phyloP scores from a whole-genome alignment of 2,329 filamentous ascomycete species.

The Penicillium sp. region DNA sequence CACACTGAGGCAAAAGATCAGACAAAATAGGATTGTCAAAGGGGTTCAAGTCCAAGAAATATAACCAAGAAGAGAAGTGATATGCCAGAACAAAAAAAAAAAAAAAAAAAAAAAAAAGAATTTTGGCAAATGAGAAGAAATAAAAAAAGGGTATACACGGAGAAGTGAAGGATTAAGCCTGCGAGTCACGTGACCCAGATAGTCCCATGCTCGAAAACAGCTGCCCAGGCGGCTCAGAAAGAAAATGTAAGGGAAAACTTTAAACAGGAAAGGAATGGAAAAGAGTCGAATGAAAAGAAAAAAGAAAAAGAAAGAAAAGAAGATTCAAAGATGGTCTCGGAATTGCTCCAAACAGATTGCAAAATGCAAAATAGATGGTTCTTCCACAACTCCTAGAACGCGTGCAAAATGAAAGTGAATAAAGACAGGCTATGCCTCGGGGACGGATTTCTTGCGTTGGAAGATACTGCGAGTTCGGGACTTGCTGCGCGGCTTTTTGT shows the following conservation, averaged over 20 bases:
- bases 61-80: constrained; percentile 17
- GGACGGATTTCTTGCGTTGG: constrained; percentile 54
- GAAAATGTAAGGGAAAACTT: constrained; percentile 10
- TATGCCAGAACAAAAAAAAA: constrained; percentile 10
- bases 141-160: constrained; percentile 23
- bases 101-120: too few relatives aligned
- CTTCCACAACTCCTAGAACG: not conserved
- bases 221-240: constrained; percentile 25
- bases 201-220: constrained; percentile 16
- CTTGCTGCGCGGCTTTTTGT: constrained; percentile 71
- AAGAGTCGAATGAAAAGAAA: constrained; percentile 6
- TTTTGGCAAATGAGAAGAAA: constrained; percentile 12
- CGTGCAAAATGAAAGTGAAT: not conserved
- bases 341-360: constrained; percentile 21
- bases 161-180: constrained; percentile 27
- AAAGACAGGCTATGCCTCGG: constrained; percentile 26
- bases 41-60: constrained; percentile 12
- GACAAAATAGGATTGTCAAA: constrained; percentile 2
- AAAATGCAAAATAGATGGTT: constrained; percentile 19
- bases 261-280: constrained; percentile 15
- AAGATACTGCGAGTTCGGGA: constrained; percentile 74
- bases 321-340: constrained; percentile 11
- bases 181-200: constrained; percentile 12
- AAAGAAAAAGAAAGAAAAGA: not conserved
- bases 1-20: not conserved